Evolutionary conservation across 352 stramenopile species (phyloP), one percentile per base, ranked within the genome.

Genomic region (Achlya hypogyna): DNA sequence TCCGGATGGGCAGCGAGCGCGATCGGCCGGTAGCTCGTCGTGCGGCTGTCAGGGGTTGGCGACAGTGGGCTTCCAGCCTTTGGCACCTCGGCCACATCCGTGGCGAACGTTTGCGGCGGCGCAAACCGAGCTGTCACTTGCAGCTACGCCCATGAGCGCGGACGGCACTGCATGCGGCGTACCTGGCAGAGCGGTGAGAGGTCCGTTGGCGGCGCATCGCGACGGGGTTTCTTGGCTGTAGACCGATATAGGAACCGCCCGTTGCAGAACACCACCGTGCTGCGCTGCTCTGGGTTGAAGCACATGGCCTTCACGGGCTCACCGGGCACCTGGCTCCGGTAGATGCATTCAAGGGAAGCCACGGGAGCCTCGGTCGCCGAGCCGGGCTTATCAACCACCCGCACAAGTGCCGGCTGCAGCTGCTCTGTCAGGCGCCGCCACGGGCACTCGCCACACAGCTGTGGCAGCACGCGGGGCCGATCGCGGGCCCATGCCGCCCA

Each of bases 241-340:
- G 60, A 49, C 2, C 60, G 45, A 22, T 67, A 67, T 12, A 67
- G 18, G 20, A 67, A 59, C 5, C 60, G 60, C 5, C 60, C 60
- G 28, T 67, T 67, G 42, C 42, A 59, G 43, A 59, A 38, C 23
- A 67, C 60, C 5, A 67, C 60, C 9, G 60, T 67, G 60, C 31
- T 67, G 16, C 31, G 22, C 27, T 67, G 60, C 16, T 82, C 75
- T 31, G 62, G 75, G 65, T 95, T 95, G 49, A 93, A 87, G 54
- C 83, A 91, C 63, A 95, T 85, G 28, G 76, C 82, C 75, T 91
- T 91, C 59, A 95, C 90, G 27, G 82, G 85, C 4, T 67, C 60
- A 10, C 60, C 60, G 20, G 60, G 60, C 16, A 84, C 88, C 31
- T 95, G 82, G 51, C 81, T 89, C 25, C 81, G 73, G 66, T 95